phyloP scores from a whole-genome alignment of 257 asterid species.

The Henckelia pumila region DNA sequence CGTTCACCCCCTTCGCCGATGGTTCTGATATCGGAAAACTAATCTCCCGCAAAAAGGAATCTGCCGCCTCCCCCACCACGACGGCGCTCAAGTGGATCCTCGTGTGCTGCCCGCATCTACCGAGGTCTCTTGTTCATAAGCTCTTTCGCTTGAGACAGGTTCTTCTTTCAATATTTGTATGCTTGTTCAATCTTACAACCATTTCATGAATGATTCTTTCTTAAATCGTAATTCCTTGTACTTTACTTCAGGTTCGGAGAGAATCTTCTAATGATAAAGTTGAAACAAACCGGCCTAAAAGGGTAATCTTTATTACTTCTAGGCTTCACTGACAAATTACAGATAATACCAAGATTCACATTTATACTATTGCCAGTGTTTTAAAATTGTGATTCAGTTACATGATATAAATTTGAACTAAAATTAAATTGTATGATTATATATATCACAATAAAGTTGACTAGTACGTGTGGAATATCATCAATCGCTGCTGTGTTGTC shows the following conservation, averaged over 20 bases:
- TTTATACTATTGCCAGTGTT: background rate
- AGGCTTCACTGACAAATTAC: background rate
- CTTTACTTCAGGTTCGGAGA: conserved; percentile 60
- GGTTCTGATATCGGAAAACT: conserved; percentile 54
- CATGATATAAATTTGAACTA: background rate
- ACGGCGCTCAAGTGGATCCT: conserved; percentile 84
- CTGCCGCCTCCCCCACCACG: conserved; percentile 16
- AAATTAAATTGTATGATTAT: background rate
- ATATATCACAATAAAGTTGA: background rate
- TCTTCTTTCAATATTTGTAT: background rate
- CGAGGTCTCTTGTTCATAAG: conserved; percentile 81
- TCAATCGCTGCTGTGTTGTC: background rate
- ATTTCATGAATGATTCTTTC: background rate
- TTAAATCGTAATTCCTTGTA: background rate
- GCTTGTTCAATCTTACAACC: background rate
- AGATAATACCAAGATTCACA: background rate
- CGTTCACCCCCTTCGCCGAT: conserved; percentile 49
- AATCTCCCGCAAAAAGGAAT: conserved; percentile 25
- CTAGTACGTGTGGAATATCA: background rate
- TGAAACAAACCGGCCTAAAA: conserved; percentile 45
- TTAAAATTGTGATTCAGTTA: background rate
- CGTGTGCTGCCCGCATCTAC: conserved; percentile 81
- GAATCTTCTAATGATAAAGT: conserved; percentile 34
- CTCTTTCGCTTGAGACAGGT: conserved; percentile 92
- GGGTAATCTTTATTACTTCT: conserved; percentile 40